Conservation (phyloP, 2,329 filamentous ascomycete species). For the Periconia digitata region DNA sequence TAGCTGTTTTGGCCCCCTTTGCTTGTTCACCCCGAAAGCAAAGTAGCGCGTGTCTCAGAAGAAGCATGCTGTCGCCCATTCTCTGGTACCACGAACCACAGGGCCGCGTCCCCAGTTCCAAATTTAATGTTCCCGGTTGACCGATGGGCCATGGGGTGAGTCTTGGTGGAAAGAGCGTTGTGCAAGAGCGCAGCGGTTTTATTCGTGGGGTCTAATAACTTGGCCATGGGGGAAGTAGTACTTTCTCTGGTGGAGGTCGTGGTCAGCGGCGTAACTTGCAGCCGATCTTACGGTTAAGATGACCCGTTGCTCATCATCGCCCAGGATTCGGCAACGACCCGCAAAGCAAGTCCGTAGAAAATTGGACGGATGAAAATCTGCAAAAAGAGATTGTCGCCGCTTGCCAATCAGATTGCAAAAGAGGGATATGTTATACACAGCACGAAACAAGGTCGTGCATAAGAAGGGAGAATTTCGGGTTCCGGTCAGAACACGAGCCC, state of each 20-base stretch:
- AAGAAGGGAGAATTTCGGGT: constrained; percentile 17
- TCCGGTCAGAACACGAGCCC: constrained; percentile 19
- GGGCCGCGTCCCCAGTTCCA: no score
- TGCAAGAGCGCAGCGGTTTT: not conserved
- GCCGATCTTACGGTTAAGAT: not conserved
- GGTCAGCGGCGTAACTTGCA: not conserved
- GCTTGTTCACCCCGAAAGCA: not conserved
- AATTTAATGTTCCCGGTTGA: not conserved
- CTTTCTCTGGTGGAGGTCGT: not conserved
- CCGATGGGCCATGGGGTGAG: not conserved
- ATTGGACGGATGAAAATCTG: not conserved
- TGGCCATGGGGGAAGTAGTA: not conserved
- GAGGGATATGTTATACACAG: not conserved
- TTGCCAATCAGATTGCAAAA: constrained; percentile 24
- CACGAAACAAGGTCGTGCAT: not conserved
- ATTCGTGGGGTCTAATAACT: not conserved
- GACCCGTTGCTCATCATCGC: not conserved
- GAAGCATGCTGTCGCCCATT: no score
- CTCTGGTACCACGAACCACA: no score
- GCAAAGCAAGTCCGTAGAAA: not conserved
- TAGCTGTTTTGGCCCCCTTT: not conserved
- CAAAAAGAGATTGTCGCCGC: not conserved
- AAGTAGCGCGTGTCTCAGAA: not conserved
- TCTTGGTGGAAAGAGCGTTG: no score
- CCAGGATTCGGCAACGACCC: not conserved